A percentile compares a stretch with the other conserved stretches of the same genome.
phyloP scores from a whole-genome alignment of 139 green algal genomes.

The Coccomyxa sp. region DNA sequence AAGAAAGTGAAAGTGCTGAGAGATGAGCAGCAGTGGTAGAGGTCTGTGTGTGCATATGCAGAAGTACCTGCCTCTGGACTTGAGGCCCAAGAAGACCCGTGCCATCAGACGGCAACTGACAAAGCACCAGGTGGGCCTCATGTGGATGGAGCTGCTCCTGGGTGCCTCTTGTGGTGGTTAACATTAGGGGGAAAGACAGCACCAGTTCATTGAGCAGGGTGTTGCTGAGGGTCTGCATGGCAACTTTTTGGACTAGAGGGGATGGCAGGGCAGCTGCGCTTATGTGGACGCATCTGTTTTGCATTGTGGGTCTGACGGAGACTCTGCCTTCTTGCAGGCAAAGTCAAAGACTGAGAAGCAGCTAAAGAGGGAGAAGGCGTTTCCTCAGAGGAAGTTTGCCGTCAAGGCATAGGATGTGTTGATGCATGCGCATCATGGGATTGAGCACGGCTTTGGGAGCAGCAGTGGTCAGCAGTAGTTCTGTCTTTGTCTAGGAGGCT shows the following conservation, averaged over 20 bases:
- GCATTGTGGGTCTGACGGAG: not conserved
- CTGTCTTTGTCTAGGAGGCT: no score
- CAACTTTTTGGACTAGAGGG: not conserved
- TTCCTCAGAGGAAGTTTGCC: conserved; percentile 90
- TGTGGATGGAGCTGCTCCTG: not conserved
- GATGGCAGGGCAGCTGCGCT: not conserved
- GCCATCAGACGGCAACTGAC: conserved; percentile 88
- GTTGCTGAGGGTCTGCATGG: not conserved
- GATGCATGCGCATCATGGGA: no score
- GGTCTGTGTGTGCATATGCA: conserved; percentile 21
- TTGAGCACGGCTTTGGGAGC: no score
- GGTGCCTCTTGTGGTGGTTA: no score
- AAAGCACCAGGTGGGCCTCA: conserved; percentile 70
- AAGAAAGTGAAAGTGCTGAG: no score
- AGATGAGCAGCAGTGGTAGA: no score
- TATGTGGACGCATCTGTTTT: not conserved
- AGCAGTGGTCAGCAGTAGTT: no score
- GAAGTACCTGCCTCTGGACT: conserved; percentile 91
- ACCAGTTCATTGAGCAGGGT: no score
- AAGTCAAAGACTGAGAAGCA: conserved; percentile 73
- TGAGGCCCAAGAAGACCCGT: conserved; percentile 96
- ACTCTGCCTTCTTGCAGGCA: conserved; percentile 45
- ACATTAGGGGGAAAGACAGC: no score
- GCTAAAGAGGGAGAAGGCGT: conserved; percentile 80
- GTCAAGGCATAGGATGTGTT: conserved; percentile 35